Evolutionary conservation across 2,329 filamentous ascomycete species (phyloP), one percentile per base, ranked within the genome.

Genomic region (Chaetomium olivaceum): DNA sequence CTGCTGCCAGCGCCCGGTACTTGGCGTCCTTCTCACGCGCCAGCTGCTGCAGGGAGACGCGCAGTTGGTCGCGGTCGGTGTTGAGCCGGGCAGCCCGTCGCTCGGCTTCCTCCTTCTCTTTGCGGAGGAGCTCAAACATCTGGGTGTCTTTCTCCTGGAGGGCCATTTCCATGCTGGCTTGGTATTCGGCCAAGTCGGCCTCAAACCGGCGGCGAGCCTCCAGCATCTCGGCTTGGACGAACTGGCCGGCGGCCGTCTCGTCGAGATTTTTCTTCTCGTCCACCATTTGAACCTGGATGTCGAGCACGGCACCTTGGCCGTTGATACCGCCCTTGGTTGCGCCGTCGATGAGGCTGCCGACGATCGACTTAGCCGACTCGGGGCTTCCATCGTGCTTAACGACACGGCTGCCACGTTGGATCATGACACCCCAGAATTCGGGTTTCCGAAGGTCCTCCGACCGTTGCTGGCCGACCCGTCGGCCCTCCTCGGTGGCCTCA

Each of bases 81-180:
- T 43, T 43, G 16, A 43, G 39, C 39, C n/a, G 39, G 4, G 39
- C 39, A 43, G 39, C 39, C 16, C 50, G 50, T 16, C 50, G 23
- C 23, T 52, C 50, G 12, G 50, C 50, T 16, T 52, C 50, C 23
- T 52, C 21, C 23, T 52, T 52, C 23, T 52, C 50, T 52, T 52
- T 25, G 50, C 50, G 50, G 50, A 52, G 50, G 50, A 52, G 50
- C 23, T 52, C 50, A 29, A 52, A 52, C 50, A 52, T 52, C 33
- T 43, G 33, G 33, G n/a, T 25, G 33, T 58, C 55, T 23, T 58
- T 43, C 6, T 46, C n/a, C 55, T 46, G 33, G 21, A 58, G 55
- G 7, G 55, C 55, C 55, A 43, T 23, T 14, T 58, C 55, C 33
- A 43, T 43, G 33, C 36, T 27, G 36, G 55, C 55, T n/a, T 58